phyloP scores from a whole-genome alignment of 2,329 filamentous ascomycete species.

The Botrytis elliptica region DNA sequence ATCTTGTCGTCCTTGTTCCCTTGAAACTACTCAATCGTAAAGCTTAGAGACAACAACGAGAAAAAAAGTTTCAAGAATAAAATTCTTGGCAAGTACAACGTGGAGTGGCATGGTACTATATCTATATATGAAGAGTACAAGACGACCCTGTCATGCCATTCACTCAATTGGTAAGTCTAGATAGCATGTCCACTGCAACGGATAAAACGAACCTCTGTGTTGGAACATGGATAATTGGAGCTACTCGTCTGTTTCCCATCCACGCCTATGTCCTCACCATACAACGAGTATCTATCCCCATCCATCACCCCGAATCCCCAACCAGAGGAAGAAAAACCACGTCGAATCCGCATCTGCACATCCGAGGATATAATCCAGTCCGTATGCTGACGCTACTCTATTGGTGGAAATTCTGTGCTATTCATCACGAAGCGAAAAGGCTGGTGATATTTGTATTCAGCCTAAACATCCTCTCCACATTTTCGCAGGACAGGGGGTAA shows the following conservation, averaged over 20 bases:
- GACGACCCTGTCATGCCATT: background rate
- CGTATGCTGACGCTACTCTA: background rate
- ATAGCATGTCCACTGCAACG: slow-evolving; percentile 7
- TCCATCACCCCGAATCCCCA: background rate
- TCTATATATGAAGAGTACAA: slow-evolving; percentile 9
- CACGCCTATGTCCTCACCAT: background rate
- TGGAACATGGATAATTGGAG: slow-evolving; percentile 15
- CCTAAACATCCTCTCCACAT: background rate
- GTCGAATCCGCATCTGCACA: background rate
- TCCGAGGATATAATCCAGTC: background rate
- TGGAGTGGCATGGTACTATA: slow-evolving; percentile 11
- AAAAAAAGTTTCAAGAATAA: background rate
- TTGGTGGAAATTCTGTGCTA: slow-evolving; percentile 3
- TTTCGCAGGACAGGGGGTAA: background rate
- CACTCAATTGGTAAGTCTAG: background rate
- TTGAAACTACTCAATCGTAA: background rate
- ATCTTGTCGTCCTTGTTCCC: slow-evolving; percentile 31
- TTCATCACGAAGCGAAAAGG: background rate
- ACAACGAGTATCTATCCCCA: background rate
- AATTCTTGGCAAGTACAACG: slow-evolving; percentile 4
- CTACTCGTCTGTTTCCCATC: background rate
- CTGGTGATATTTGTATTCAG: slow-evolving; percentile 8
- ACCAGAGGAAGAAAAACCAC: background rate
- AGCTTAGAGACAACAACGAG: slow-evolving; percentile 1
- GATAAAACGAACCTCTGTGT: slow-evolving; percentile 13